Conservation (phyloP, 495 filamentous ascomycete genomes). For the Trichoderma reesei region DNA sequence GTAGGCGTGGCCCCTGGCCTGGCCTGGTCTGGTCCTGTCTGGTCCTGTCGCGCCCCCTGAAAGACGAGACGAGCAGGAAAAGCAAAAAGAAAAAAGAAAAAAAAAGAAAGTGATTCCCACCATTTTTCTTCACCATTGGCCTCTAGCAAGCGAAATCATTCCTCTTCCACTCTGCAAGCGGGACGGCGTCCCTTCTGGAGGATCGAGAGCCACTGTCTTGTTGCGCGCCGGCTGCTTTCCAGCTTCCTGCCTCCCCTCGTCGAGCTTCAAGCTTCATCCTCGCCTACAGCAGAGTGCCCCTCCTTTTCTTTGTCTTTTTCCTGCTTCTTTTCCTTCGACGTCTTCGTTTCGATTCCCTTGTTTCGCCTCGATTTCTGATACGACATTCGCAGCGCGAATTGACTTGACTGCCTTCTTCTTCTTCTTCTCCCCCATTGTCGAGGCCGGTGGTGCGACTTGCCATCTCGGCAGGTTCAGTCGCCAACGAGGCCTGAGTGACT, state of each 20-base stretch:
- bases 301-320: not conserved
- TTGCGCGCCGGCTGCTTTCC: not conserved
- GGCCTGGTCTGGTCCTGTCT: no score
- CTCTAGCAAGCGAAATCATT: conserved; percentile 2
- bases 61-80: conserved; percentile 2
- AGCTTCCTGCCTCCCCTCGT: not conserved
- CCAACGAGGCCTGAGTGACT: not conserved
- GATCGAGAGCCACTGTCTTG: not conserved
- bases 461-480: not conserved
- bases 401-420: not conserved
- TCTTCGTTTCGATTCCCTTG: no score
- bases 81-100: no score
- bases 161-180: not conserved
- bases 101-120: not conserved
- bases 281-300: conserved; percentile 1
- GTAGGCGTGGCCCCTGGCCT: not conserved
- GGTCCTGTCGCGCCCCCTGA: conserved; percentile 6
- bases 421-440: not conserved
- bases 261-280: not conserved
- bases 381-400: conserved; percentile 5
- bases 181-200: conserved; percentile 2
- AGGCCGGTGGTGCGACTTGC: not conserved
- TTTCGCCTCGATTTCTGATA: not conserved
- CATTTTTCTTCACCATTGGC: not conserved
- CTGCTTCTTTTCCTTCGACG: no score